Base-by-base conservation (phyloP, 2,329 filamentous ascomycete species). In the Aspergillus sergii region DNA sequence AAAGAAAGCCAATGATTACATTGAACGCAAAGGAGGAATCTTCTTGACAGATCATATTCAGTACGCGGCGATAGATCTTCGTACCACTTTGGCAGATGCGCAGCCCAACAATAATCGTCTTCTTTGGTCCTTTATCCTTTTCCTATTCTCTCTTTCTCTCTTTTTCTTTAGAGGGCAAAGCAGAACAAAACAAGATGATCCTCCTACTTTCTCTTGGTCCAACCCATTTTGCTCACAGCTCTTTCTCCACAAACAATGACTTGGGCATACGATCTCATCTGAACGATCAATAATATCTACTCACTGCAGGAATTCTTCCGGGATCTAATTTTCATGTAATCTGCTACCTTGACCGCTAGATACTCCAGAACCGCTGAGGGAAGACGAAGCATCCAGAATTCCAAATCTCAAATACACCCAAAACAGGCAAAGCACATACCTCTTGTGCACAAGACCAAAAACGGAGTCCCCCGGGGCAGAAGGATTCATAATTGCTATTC, bases 11-110 rank as follows among this genome's bases (percentile, higher is more conserved):
- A 30, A 51, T n/a, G 11, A 56, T 32, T 5, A 21, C 12, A 34
- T 32, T 11, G 28, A 51, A 32, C 16, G 28, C 9, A 53, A 32
- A 19, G 36, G 50, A 48, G 12, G 26, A 48, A 28, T 8, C 4
- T 6, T 34, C 28, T 60, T 59, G 62, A 64, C 57, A 59, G 62
- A 64, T 64, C 62, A 64, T 41, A 64, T 57, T 34, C 46, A 32
- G 14, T 26, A 28, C 23, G 23, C 12, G 45, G 21, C 45, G 23
- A 19, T 28, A 14, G 4, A 32, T 51, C 11, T 41, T 41, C 3
- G 39, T 51, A 34, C n/a, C 28, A 34, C 48, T 51, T 32, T 51
- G n/a, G 14, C 48, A 51, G 28, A 32, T 21, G 16, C 23, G 23
- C 23, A 26, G 23, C 7, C 48, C 48, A 51, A 32, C 48, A 32